Base-by-base conservation (phyloP, 192 early-diverging fungal species). In the Piromyces finnis region DNA sequence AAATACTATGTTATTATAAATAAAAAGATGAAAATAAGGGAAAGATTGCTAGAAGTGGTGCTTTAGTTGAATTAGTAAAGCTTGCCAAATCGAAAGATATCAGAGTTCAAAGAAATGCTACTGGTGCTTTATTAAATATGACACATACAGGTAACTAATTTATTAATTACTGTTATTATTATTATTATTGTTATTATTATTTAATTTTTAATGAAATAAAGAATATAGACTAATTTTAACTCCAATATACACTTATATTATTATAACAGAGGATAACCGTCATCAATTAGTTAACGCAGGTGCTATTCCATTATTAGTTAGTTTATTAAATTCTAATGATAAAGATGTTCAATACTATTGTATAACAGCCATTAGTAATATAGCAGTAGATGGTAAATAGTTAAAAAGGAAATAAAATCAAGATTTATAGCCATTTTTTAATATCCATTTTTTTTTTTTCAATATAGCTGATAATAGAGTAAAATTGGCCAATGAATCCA, bases 51-150 rank as follows among this genome's bases (percentile, higher is more conserved):
- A 93, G 92, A 82, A 93, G 93, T 59, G 94, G 92, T 35, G 94
- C 93, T 5, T 84, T 95, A 37, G 87, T 91, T 29, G 88, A 92
- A 36, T 82, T 96, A 81, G 91, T 90, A 28, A 85, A 91, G 51
- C 85, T 95, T 78, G 94, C 94, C 16, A 86, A 87, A 59, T 94
- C 94, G 26, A 89, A 90, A 32, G 95, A 96, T 78, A 87, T 94
- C 83, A 87, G 95, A 9, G 94, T 96, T 14, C 93, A 94, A 86
- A 87, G 95, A 59, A 96, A 96, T 82, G 95, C 95, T 1, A 93
- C 94, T 14, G 95, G 95, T 28, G 95, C 95, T 29, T 85, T 96
- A 78, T 86, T 96, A 78, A 96, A 96, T 85, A 94, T 96, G 94
- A 96, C 95, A 27, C 94, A 96, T 84, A 91, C 93, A 18, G 84